Base-by-base conservation (phyloP, 1,284 basidiomycete genomes). In the Ustilago curta region DNA sequence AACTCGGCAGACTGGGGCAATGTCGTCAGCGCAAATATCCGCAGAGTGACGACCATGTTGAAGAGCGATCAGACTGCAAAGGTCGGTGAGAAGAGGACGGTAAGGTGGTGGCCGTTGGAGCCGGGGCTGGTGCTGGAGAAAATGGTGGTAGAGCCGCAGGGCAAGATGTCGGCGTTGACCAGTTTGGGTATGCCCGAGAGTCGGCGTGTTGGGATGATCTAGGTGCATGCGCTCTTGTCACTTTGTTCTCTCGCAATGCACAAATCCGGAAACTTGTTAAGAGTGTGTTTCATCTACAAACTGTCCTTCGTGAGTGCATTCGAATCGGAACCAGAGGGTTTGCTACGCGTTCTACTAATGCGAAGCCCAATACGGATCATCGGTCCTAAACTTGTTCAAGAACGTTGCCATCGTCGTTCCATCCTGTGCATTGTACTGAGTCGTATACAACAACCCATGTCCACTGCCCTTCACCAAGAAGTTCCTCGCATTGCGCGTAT, bases 301-400 rank as follows among this genome's bases (percentile, higher is more conserved):
- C 31, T 29, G 21, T 51, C 6, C 42, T 25, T 31, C 27, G 21
- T n/a, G 44, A 37, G n/a, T 39, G 18, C 51, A 16, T 21, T 19
- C n/a, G 18, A 18, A 31, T 12, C 18, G 31, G 31, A 23, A 21
- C 4, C 12, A 14, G 14, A 11, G 31, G 48, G 31, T 37, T 23
- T 25, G 19, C 3, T 27, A 1, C 27, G 5, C n/a, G 8, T 23
- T 54, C 23, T 25, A 39, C 32, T 47, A 70, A 31, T 70, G 68
- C 5, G 68, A 70, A 5, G 53, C 48, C 68, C 68, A 70, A 4
- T 16, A 23, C 2, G 54, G 39, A 65, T 65, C 62, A 21, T 65
- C 62, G 8, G 58, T 70, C 47, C 58, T 70, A 40, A 70, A 65
- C 54, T 70, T 61, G 61, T 61, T 65, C 61, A 70, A 54, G 12